phyloP scores from a whole-genome alignment of 331 rosid species.

The Malus hybrid region DNA sequence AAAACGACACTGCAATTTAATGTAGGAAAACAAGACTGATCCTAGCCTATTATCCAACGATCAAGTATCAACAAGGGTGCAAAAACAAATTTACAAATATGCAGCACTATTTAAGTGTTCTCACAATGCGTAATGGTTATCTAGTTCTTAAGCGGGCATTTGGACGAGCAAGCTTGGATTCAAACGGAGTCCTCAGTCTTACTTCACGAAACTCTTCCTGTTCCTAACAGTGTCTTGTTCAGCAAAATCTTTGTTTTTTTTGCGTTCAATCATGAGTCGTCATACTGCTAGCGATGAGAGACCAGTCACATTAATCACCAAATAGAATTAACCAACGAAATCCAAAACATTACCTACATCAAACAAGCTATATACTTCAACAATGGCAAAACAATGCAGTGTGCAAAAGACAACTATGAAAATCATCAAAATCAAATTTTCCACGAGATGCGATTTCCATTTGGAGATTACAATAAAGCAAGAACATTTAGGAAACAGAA shows the following conservation, averaged over 20 bases:
- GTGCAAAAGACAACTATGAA: too few species aligned
- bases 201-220: constrained; percentile 69
- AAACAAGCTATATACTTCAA: neutral
- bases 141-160: constrained; percentile 74
- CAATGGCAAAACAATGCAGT: too few species aligned
- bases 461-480: too few species aligned
- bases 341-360: neutral
- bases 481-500: too few species aligned
- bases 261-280: constrained; percentile 69
- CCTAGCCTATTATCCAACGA: neutral
- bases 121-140: constrained; percentile 50
- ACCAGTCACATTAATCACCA: neutral
- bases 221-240: constrained; percentile 71
- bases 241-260: constrained; percentile 56
- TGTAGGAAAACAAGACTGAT: neutral
- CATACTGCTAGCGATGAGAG: constrained; percentile 34
- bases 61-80: neutral
- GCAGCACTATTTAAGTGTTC: neutral
- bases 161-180: constrained; percentile 77
- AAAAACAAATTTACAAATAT: neutral
- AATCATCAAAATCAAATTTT: too few species aligned
- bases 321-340: neutral
- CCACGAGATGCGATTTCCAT: too few species aligned
- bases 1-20: neutral
- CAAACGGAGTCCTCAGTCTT: constrained; percentile 81